Percentiles rank a stretch among this genome's conserved stretches.
Evolutionary conservation across 306 rosid genomes (phyloP).

Genomic region (Malus asiatica): DNA sequence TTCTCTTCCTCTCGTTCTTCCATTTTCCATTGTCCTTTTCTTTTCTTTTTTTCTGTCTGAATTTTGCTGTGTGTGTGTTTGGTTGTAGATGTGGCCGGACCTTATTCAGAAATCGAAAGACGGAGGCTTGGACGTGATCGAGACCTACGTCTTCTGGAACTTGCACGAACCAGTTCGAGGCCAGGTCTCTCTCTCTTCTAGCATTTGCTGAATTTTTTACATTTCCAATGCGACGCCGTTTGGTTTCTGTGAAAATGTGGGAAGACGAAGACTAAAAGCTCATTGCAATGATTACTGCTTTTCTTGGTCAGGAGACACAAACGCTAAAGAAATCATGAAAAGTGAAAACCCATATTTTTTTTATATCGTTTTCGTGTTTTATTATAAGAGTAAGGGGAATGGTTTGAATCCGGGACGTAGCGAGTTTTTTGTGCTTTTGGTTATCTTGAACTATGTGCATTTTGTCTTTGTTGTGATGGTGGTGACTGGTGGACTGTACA

Average conservation of each 20-base stretch:
- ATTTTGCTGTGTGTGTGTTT: not conserved
- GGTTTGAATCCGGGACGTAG: not conserved
- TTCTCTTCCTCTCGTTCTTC: not conserved
- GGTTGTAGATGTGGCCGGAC: constrained; percentile 89
- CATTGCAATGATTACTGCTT: not conserved
- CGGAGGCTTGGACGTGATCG: constrained; percentile 91
- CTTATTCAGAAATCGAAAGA: constrained; percentile 83
- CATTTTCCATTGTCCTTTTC: not conserved
- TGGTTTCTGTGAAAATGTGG: not conserved
- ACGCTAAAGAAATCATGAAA: not conserved
- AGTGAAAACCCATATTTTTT: not conserved
- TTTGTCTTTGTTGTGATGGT: not conserved
- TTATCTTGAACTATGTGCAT: not conserved
- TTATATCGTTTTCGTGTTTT: not conserved
- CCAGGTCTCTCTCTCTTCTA: constrained; percentile 45
- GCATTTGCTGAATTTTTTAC: not conserved
- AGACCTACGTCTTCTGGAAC: constrained; percentile 93
- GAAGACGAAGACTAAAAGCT: not conserved
- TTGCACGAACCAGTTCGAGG: constrained; percentile 69
- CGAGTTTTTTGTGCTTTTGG: too few species aligned
- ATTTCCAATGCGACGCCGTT: not conserved
- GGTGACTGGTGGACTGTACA: constrained; percentile 8
- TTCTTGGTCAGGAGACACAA: not conserved
- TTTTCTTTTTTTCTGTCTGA: not conserved
- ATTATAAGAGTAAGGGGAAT: not conserved